Evolutionary conservation across 768 basidiomycete genomes (phyloP).

Genomic region (Tulasnella sp.): DNA sequence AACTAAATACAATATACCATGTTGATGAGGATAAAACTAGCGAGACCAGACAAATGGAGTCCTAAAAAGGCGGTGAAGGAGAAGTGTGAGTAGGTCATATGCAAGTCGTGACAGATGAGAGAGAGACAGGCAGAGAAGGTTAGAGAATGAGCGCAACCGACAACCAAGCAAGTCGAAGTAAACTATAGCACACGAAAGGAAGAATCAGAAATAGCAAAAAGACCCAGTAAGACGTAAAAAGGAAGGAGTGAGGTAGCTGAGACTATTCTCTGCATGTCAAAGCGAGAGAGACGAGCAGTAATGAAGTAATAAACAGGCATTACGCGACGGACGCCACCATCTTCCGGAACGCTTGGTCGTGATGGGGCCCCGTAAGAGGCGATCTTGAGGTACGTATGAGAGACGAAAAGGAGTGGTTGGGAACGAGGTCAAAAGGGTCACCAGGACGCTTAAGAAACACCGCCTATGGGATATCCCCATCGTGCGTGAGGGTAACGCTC

Average conservation of each 20-base stretch:
- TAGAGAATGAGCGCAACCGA: background rate
- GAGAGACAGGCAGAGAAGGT: background rate
- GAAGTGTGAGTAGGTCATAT: slow-evolving; percentile 13
- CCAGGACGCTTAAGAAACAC: background rate
- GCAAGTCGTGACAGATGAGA: slow-evolving; percentile 10
- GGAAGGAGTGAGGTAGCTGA: slow-evolving; percentile 4
- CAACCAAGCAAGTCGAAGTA: background rate
- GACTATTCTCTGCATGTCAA: slow-evolving; percentile 15
- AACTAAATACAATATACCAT: slow-evolving; percentile 13
- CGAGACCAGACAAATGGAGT: slow-evolving; percentile 1
- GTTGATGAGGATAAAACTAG: slow-evolving; percentile 8
- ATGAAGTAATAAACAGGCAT: slow-evolving; percentile 20
- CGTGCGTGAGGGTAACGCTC: slow-evolving; percentile 80
- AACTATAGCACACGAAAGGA: slow-evolving; percentile 4
- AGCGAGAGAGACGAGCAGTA: slow-evolving; percentile 10
- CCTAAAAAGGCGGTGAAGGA: background rate
- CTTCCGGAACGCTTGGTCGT: background rate
- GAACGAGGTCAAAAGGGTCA: background rate
- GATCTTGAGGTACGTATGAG: background rate
- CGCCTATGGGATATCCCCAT: slow-evolving; percentile 56
- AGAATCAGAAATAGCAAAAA: background rate
- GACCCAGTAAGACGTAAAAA: background rate
- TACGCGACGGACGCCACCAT: background rate
- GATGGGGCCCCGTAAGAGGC: background rate
- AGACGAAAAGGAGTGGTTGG: background rate